Base-by-base conservation (phyloP, 768 basidiomycete genomes). In the Leccinellum luteum region DNA sequence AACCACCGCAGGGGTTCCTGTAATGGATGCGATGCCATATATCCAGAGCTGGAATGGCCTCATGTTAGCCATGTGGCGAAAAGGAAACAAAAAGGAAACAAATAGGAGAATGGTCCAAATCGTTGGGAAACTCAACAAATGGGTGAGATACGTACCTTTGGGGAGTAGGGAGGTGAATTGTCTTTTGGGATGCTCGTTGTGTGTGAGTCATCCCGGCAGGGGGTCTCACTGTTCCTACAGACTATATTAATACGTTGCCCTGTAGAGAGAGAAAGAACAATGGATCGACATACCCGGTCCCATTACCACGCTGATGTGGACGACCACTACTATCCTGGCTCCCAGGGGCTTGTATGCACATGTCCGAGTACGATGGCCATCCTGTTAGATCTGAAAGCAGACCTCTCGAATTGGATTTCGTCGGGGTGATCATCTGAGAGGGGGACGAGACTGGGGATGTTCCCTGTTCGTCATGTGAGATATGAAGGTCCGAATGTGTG, bases 41-140 rank as follows among this genome's bases (percentile, higher is more conserved):
- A 71, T 61, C 63, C 69, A 21, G 76, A 74, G 54, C 76, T 77
- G 47, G 49, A 56, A 56, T 30, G 56, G 32, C 44, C 51, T 51
- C 44, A n/a, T 41, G 59, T 71, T 23, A 65, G 50, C 15, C 45
- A 58, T 52, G 49, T 35, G 34, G 25, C 51, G 19, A 51, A 28
- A 34, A n/a, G 21, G 21, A n/a, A n/a, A n/a, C n/a, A n/a, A n/a
- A n/a, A n/a, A n/a, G n/a, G n/a, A 55, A n/a, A 35, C 34, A 51
- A 52, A 31, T 13, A 41, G 25, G 19, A 43, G 51, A 27, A 51
- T 6, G 25, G 35, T 35, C 38, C 28, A 8, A 47, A 53, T 48
- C 7, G 17, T 45, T 50, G 28, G 47, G 19, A 23, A 21, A 55
- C 15, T 30, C 25, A 13, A 49, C 56, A 28, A 30, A 58, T 43